phyloP scores from a whole-genome alignment of 768 basidiomycete genomes.

The Suillus hirtellus region DNA sequence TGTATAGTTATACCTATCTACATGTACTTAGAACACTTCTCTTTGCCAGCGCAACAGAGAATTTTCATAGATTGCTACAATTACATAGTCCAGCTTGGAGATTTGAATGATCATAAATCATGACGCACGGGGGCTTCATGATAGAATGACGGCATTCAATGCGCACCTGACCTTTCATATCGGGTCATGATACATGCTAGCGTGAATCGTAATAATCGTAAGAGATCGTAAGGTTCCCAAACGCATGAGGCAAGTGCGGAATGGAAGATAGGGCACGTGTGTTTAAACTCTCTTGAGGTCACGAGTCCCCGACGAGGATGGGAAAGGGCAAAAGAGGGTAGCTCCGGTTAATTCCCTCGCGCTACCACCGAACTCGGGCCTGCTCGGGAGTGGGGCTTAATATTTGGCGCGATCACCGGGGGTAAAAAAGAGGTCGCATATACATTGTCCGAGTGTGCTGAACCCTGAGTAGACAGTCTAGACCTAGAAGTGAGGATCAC shows the following conservation, averaged over 20 bases:
- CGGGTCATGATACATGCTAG: not conserved
- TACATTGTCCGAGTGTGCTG: not conserved
- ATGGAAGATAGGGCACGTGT: constrained; percentile 14
- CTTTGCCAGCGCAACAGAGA: constrained; percentile 16
- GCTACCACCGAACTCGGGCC: constrained; percentile 1
- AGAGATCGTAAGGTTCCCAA: not conserved
- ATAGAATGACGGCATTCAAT: constrained; percentile 9
- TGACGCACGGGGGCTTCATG: constrained; percentile 7
- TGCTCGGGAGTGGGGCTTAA: not conserved
- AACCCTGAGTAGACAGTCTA: not conserved
- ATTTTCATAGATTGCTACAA: constrained; percentile 15
- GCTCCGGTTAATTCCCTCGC: constrained; percentile 4
- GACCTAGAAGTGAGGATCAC: not conserved
- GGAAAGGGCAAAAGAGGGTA: constrained; percentile 6
- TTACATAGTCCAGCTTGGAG: not conserved
- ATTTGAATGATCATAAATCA: not conserved
- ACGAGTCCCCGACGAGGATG: constrained; percentile 10
- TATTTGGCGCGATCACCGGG: constrained; percentile 5
- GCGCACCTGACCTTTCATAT: not conserved
- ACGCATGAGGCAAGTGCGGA: constrained; percentile 8
- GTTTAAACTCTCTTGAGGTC: constrained; percentile 14
- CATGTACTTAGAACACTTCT: constrained; percentile 10
- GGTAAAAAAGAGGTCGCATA: not conserved
- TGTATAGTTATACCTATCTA: constrained; percentile 34
- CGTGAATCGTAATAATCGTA: not conserved